Evolutionary conservation across 306 rosid genomes (phyloP).

Genomic region (Aeschynomene evenia): DNA sequence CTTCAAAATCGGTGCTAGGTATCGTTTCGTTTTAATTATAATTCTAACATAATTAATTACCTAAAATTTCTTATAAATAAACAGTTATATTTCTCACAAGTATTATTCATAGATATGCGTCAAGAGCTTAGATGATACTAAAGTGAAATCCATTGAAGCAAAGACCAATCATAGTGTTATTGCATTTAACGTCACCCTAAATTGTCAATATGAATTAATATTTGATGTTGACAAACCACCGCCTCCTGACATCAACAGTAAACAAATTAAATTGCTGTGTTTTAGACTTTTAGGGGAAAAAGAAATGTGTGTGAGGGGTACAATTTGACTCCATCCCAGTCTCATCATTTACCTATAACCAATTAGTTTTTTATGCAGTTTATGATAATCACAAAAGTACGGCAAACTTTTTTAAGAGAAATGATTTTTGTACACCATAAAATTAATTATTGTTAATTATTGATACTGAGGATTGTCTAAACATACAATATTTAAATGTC

Average conservation of each 20-base stretch:
- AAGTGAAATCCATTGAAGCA: background rate
- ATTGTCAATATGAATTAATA: background rate
- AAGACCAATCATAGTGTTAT: background rate
- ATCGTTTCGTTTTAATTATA: too few species aligned
- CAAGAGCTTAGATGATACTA: background rate
- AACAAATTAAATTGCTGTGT: background rate
- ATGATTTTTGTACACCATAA: background rate
- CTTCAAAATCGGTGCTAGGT: too few species aligned
- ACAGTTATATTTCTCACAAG: too few species aligned
- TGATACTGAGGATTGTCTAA: too few species aligned
- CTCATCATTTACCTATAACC: background rate
- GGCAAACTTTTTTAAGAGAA: background rate
- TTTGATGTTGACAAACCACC: constrained; percentile 15
- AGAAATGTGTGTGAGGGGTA: background rate
- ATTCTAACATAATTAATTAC: too few species aligned
- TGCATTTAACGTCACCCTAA: background rate
- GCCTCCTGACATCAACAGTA: background rate
- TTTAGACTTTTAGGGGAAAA: background rate
- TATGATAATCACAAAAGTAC: constrained; percentile 31
- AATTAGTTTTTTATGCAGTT: constrained; percentile 3
- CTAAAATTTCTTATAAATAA: background rate
- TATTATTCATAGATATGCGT: background rate
- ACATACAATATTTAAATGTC: too few species aligned
- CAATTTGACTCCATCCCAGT: background rate
- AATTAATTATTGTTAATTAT: too few species aligned